Conservation (phyloP, 1,284 basidiomycete species). For the Malassezia sympodialis region DNA sequence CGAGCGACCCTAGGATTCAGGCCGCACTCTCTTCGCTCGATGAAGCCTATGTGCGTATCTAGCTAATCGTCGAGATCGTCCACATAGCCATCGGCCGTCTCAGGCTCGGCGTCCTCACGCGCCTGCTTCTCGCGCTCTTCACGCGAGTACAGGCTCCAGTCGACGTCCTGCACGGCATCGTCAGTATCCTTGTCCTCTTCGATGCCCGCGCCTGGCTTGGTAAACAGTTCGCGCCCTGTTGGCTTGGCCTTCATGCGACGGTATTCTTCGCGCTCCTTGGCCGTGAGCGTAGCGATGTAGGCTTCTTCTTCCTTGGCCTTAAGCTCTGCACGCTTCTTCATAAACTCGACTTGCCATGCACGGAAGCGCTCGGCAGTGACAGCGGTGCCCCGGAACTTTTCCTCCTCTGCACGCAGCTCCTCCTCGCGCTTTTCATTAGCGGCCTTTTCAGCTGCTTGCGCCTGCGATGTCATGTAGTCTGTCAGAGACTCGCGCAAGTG, state of each 20-base stretch:
- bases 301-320: slow-evolving; percentile 70
- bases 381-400: slow-evolving; percentile 75
- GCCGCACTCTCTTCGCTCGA: slow-evolving; percentile 1
- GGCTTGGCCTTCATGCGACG: slow-evolving; percentile 60
- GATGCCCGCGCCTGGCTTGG: slow-evolving; percentile 22
- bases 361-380: slow-evolving; percentile 73
- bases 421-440: slow-evolving; percentile 59
- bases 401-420: slow-evolving; percentile 70
- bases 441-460: slow-evolving; percentile 54
- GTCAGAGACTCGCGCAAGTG: slow-evolving; percentile 72
- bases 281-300: slow-evolving; percentile 59
- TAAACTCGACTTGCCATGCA: slow-evolving; percentile 69
- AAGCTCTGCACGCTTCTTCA: slow-evolving; percentile 47
- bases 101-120: slow-evolving; percentile 23
- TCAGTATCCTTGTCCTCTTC: slow-evolving; percentile 29
- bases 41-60: slow-evolving; percentile 3
- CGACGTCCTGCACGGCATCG: slow-evolving; percentile 35
- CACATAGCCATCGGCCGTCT: slow-evolving; percentile 19
- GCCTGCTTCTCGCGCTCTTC: slow-evolving; percentile 35
- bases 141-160: slow-evolving; percentile 36
- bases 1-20: background rate
- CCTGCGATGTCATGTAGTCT: slow-evolving; percentile 52
- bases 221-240: slow-evolving; percentile 53
- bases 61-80: slow-evolving; percentile 24
- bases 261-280: slow-evolving; percentile 81